Conservation (phyloP, 139 green algal genomes). For the Mesostigma viride region DNA sequence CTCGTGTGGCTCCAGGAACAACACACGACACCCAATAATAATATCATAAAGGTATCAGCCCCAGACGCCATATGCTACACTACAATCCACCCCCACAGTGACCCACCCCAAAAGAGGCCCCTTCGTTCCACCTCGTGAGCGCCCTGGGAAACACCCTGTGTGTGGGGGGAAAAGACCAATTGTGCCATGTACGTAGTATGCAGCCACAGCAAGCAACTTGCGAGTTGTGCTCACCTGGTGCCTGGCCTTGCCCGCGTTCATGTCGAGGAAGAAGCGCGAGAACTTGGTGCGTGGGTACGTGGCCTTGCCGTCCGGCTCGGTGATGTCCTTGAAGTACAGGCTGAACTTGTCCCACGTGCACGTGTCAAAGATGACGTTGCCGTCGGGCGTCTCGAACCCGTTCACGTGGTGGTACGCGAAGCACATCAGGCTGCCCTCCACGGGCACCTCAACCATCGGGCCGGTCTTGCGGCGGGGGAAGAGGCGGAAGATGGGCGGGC, state of each 20-base stretch:
- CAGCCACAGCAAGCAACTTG: too few species aligned
- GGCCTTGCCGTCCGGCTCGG: slow-evolving; percentile 24
- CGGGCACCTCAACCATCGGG: slow-evolving; percentile 10
- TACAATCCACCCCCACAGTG: too few species aligned
- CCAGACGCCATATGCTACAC: too few species aligned
- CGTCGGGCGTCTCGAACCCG: slow-evolving; percentile 29
- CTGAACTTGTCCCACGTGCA: slow-evolving; percentile 36
- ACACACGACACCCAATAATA: too few species aligned
- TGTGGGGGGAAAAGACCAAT: too few species aligned
- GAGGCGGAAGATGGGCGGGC: slow-evolving; percentile 26
- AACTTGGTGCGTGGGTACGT: slow-evolving; percentile 28
- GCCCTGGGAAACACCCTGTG: too few species aligned
- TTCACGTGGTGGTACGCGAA: slow-evolving; percentile 39
- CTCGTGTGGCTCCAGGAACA: too few species aligned
- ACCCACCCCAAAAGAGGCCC: too few species aligned
- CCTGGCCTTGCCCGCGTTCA: slow-evolving; percentile 4
- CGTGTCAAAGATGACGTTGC: slow-evolving; percentile 35
- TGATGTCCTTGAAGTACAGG: slow-evolving; percentile 36
- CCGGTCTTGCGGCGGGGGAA: slow-evolving; percentile 21
- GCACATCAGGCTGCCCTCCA: slow-evolving; percentile 19
- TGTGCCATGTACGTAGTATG: too few species aligned
- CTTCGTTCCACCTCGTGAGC: too few species aligned
- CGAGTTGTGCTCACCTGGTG: not conserved
- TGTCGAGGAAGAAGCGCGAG: slow-evolving; percentile 30
- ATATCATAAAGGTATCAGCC: too few species aligned